Conservation (phyloP, 2,329 filamentous ascomycete genomes). For the Penicillium sp. region DNA sequence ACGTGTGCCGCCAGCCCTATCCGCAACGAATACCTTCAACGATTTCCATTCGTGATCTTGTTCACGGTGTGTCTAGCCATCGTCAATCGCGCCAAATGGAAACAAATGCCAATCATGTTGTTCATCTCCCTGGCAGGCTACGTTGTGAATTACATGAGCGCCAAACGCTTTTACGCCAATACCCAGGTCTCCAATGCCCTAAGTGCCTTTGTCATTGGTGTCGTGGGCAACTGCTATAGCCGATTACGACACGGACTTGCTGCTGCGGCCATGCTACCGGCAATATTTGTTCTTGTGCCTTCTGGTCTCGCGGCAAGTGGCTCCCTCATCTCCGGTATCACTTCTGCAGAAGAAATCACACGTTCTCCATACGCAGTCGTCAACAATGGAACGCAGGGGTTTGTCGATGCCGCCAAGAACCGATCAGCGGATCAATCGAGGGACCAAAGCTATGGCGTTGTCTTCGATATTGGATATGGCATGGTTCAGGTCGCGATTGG, state of each 20-base stretch:
- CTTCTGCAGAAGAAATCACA: conserved; percentile 57
- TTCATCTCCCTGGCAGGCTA: conserved; percentile 73
- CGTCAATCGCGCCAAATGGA: conserved; percentile 80
- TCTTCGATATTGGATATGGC: conserved; percentile 48
- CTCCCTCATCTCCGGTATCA: conserved; percentile 57
- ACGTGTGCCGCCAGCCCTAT: conserved; percentile 53
- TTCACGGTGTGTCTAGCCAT: conserved; percentile 72
- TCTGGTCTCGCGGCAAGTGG: conserved; percentile 60
- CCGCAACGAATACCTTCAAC: conserved; percentile 47
- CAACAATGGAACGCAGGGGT: conserved; percentile 28
- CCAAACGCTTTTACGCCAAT: conserved; percentile 66
- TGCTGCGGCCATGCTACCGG: conserved; percentile 80
- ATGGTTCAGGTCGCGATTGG: conserved; percentile 52
- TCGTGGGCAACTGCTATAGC: conserved; percentile 77
- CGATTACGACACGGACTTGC: conserved; percentile 73
- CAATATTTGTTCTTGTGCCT: conserved; percentile 73
- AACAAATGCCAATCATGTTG: conserved; percentile 74
- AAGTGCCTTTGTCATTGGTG: conserved; percentile 73
- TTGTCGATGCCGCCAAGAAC: conserved; percentile 37
- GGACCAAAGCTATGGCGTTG: conserved; percentile 44
- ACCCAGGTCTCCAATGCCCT: conserved; percentile 76
- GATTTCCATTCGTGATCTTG: conserved; percentile 74
- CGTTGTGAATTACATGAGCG: conserved; percentile 72
- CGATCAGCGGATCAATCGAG: conserved; percentile 19
- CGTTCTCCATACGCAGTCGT: conserved; percentile 23